Evolutionary conservation across 1,284 basidiomycete species (phyloP), one percentile per base, ranked within the genome.

Genomic region (Fomitiporia mediterranea): DNA sequence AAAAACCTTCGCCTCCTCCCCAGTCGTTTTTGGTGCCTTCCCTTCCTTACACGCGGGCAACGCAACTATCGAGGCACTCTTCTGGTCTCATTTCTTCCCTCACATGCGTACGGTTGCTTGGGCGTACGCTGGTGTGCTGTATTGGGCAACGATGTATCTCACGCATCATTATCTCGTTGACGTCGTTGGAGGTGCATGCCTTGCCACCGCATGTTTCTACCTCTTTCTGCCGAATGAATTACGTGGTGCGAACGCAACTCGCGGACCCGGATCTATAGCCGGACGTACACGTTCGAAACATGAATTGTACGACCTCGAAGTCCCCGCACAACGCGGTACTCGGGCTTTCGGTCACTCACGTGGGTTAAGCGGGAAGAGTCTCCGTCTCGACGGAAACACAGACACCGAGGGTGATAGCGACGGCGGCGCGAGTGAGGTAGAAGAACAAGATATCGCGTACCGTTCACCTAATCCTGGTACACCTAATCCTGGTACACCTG

Each of bases 61-160:
- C 66, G 93, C 92, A 0, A 98, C 96, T 4, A 84, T 98, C 65
- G 92, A 94, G 65, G 95, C 95, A 0, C 80, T 99, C 39, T 96
- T 97, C 78, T 74, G 97, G 61, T 85, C 89, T 30, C 94, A 99
- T 73, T 98, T 98, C 73, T 99, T 98, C 83, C 92, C 57, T 23
- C 75, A 78, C 62, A 79, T 79, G 17, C 78, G 80, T 13, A 73
- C 73, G 54, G 82, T 81, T 61, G 86, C 88, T 58, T 98, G 94
- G 93, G 75, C 72, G 0, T 98, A 99, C 70, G 84, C 85, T 1
- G 84, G 82, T n/a, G 74, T 93, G 32, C 80, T 99, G 1, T 99
- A 97, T 72, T 98, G 95, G 96, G 88, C 91, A 23, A 99, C 96
- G 32, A 99, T 99, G 96, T 97, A 97, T 75, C 84, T 96, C 64